Evolutionary conservation across 2,329 filamentous ascomycete species (phyloP), one percentile per base, ranked within the genome.

Genomic region (Sphaerulina populicola): DNA sequence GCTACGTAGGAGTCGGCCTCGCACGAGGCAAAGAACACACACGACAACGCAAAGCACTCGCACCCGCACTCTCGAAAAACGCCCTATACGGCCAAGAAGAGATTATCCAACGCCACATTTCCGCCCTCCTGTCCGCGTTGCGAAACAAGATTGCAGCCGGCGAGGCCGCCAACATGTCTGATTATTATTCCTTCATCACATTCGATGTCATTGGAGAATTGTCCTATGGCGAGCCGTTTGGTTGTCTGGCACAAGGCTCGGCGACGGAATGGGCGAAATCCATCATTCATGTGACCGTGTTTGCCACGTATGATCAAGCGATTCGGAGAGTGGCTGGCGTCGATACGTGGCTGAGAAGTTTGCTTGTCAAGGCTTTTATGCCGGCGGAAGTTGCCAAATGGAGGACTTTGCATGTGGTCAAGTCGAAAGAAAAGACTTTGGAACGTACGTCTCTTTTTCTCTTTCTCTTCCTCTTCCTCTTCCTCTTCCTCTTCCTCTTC

Each of bases 251-350:
- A 7, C 31, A 35, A 35, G 42, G 42, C 23, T 33, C 27, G 8
- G 23, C 48, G 6, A 54, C 52, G 3, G 41, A 44, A 7, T 54
- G 52, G 47, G 47, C 52, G 6, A 44, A 21, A 14, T 36, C 52
- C 5, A 51, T 54, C 36, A 44, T 41, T 23, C 35, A 54, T 18
- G 47, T 54, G 6, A 41, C 46, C n/a, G 44, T 51, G 12, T 54
- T 44, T n/a, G 52, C 47, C 3, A 44, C 52, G 1, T 54, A 44
- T 37, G 52, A 51, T 8, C 52, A 54, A n/a, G 52, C 52, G 4
- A 51, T 54, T 30, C 47, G 47, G 3, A 49, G 42, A 31, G 31
- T 35, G 1, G 31, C 31, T 1, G 31, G 31, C 31, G 31, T 35
- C 6, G 31, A 35, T n/a, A 35, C 31, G 2, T 35, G 31, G 31